Evolutionary conservation across 1,284 basidiomycete species (phyloP).

Genomic region (Peniophora sp.): DNA sequence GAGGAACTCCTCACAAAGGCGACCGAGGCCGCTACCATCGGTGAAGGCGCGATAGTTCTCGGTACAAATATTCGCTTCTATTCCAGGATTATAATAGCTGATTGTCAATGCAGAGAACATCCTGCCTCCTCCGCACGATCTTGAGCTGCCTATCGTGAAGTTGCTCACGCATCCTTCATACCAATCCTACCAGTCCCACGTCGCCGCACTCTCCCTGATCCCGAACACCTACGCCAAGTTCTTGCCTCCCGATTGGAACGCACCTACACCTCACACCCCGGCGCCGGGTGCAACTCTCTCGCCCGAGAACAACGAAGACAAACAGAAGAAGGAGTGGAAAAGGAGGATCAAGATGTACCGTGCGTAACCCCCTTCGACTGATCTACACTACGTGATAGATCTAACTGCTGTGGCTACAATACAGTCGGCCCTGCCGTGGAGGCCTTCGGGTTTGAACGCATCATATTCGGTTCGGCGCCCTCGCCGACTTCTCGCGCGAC

Average conservation of each 20-base stretch:
- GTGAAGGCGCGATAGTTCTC: constrained; percentile 56
- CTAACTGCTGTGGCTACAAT: background rate
- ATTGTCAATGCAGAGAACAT: constrained; percentile 55
- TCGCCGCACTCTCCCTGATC: constrained; percentile 71
- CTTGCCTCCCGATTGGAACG: constrained; percentile 71
- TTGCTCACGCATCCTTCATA: constrained; percentile 72
- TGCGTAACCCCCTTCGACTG: constrained; percentile 35
- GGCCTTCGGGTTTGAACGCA: constrained; percentile 50
- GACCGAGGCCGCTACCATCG: constrained; percentile 27
- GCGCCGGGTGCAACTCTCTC: constrained; percentile 23
- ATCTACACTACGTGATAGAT: background rate
- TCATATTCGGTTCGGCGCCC: constrained; percentile 47
- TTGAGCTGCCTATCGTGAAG: constrained; percentile 65
- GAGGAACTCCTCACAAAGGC: constrained; percentile 69
- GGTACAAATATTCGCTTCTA: constrained; percentile 42
- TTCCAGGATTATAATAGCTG: constrained; percentile 1
- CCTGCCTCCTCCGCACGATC: constrained; percentile 76
- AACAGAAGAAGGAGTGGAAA: constrained; percentile 68
- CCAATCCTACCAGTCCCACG: constrained; percentile 64
- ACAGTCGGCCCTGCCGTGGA: constrained; percentile 72
- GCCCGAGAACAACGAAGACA: constrained; percentile 30
- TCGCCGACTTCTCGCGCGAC: constrained; percentile 33
- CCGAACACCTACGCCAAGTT: constrained; percentile 72
- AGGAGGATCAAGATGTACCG: constrained; percentile 83
- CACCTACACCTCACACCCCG: constrained; percentile 50